Percentiles rank a stretch among this genome's conserved stretches.
Conservation (phyloP, 495 filamentous ascomycete genomes). For the Aspergillus leporis region DNA sequence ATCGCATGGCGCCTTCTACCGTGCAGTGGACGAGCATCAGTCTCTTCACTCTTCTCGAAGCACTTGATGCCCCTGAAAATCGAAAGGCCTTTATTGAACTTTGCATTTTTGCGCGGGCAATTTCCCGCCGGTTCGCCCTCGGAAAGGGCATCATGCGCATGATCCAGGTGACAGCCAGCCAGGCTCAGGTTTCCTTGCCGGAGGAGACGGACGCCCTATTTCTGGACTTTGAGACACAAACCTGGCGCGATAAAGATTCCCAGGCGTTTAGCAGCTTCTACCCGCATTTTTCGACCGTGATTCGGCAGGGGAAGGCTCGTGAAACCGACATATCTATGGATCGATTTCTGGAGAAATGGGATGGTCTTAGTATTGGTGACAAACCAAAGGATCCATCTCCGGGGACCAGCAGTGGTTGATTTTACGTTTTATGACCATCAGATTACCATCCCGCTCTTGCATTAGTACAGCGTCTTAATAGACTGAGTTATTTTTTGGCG, state of each 20-base stretch:
- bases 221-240: constrained; percentile 26
- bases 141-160: constrained; percentile 36
- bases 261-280: constrained; percentile 35
- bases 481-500: too few relatives aligned
- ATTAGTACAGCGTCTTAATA: too few relatives aligned
- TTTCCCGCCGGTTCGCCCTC: constrained; percentile 31
- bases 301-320: constrained; percentile 13
- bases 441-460: too few relatives aligned
- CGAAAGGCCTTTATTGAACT: constrained; percentile 32
- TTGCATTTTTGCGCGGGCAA: constrained; percentile 23
- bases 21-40: constrained; percentile 35
- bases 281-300: constrained; percentile 27
- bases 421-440: too few relatives aligned
- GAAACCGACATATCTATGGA: constrained; percentile 23
- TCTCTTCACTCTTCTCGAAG: constrained; percentile 32
- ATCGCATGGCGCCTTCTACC: constrained; percentile 28
- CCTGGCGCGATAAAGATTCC: constrained; percentile 25
- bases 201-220: constrained; percentile 32
- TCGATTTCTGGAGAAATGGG: constrained; percentile 32
- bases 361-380: constrained; percentile 19
- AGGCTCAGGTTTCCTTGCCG: constrained; percentile 29
- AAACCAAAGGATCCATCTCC: too few relatives aligned
- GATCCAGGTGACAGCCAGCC: constrained; percentile 31
- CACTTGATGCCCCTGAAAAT: constrained; percentile 25
- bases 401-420: too few relatives aligned